Conservation (phyloP, 176 grass and related monocot species). For the Triticum dicoccoides region DNA sequence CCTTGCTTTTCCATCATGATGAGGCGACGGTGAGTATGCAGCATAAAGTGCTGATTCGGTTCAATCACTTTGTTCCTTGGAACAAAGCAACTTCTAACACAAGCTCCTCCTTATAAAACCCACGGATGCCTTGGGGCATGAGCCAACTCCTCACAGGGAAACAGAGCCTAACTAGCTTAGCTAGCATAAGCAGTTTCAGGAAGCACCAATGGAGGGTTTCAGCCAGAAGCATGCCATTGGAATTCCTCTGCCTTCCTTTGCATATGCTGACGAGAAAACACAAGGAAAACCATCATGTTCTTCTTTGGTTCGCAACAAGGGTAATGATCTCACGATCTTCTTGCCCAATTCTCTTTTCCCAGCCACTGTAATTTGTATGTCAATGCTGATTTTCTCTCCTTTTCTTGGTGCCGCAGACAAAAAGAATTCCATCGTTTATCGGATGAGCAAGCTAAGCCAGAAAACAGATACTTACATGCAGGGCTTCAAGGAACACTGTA, state of each 20-base stretch:
- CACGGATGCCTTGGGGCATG: slow-evolving; percentile 20
- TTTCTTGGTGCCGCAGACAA: slow-evolving; percentile 26
- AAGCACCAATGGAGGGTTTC: slow-evolving; percentile 38
- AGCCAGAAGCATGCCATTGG: slow-evolving; percentile 50
- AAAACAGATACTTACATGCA: slow-evolving; percentile 49
- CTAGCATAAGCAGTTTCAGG: slow-evolving; percentile 14
- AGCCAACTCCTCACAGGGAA: slow-evolving; percentile 32
- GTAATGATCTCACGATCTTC: slow-evolving; percentile 31
- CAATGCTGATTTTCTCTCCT: slow-evolving; percentile 24
- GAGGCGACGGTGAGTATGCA: slow-evolving; percentile 52
- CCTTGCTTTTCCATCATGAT: slow-evolving; percentile 39
- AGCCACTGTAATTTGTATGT: background rate
- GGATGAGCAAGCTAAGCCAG: slow-evolving; percentile 43
- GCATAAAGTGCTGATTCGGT: slow-evolving; percentile 42
- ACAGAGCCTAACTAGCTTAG: slow-evolving; percentile 14
- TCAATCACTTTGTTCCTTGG: slow-evolving; percentile 44
- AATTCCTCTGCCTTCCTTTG: slow-evolving; percentile 47
- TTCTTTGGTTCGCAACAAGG: slow-evolving; percentile 36
- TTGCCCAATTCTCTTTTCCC: background rate
- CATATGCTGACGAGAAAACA: slow-evolving; percentile 37
- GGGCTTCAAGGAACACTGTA: slow-evolving; percentile 61
- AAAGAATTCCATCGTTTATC: slow-evolving; percentile 42
- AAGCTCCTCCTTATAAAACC: slow-evolving; percentile 42
- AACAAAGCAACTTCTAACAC: slow-evolving; percentile 40
- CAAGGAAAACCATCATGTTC: slow-evolving; percentile 21